Conservation (phyloP, 306 rosid genomes). For the Alnus rubra region DNA sequence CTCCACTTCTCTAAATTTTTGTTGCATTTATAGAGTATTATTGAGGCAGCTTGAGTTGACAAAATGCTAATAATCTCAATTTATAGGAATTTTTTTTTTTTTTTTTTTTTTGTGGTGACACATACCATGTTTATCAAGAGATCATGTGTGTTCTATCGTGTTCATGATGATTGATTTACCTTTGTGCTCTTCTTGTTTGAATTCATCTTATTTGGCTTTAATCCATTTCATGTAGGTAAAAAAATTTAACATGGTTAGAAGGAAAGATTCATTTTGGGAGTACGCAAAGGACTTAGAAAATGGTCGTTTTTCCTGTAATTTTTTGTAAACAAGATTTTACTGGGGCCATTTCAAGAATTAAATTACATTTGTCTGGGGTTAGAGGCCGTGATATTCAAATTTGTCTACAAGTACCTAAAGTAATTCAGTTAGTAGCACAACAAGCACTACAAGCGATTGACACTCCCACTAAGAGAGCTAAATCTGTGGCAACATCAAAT, state of each 20-base stretch:
- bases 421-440: neutral
- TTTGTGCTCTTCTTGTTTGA: neutral
- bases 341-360: neutral
- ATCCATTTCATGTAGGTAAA: neutral
- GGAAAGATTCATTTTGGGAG: neutral
- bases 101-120: no score
- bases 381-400: neutral
- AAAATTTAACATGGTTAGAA: neutral
- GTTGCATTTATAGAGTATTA: no score
- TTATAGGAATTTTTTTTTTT: no score
- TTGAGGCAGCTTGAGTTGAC: no score
- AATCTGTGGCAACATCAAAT: neutral
- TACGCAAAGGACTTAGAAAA: neutral
- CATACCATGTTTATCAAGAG: no score
- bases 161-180: neutral
- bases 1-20: no score
- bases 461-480: neutral
- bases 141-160: neutral
- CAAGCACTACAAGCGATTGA: no score
- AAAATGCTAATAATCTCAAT: no score
- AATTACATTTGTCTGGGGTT: neutral
- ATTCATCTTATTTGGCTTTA: neutral
- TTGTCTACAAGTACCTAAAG: neutral
- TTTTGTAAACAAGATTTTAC: rapidly evolving
- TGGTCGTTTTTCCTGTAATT: neutral